Base-by-base conservation (phyloP, 176 grass and related monocot genomes). In the Oryza meridionalis region DNA sequence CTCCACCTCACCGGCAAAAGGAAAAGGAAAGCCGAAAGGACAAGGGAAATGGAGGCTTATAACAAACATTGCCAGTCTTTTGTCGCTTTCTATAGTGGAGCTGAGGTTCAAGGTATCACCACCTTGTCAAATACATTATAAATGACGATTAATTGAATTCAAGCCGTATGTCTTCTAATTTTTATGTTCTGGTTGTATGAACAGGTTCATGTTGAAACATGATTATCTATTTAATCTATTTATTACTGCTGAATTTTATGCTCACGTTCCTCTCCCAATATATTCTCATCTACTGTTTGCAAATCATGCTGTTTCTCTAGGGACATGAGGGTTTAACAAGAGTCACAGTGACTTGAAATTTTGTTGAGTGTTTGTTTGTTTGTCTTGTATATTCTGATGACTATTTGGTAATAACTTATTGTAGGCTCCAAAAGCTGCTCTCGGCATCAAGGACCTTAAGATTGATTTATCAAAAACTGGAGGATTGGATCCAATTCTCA, bases 381-480 rank as follows among this genome's bases (percentile, higher is more conserved):
- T 65, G 19, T 73, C 33, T 62, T 83, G 3, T 84, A 45, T 71
- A 73, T 76, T 73, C 50, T 14, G 9, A 69, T 59, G 63, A 38
- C 82, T 78, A 83, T 24, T 68, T 85, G 19, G 43, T 84, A 13
- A 86, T 86, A 81, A 76, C 66, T 83, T 80, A 67, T 72, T 89
- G 50, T 82, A 98, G 96, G 77, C 76, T 83, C 89, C 92, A 81
- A 98, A 93, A 90, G 87, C 84, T 95, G 87, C 84, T 80, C 25
- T 90, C 78, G 91, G 88, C 70, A 76, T 95, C 72, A 98, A 91
- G 78, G 87, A 90, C 73, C 32, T 98, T 26, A 88, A 86, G 80
- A 85, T 93, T 70, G 92, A 90, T 69, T 85, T 94, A 84, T 89
- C 82, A 68, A 94, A 91, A 92, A 80, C 83, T 66, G 87, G 88